phyloP scores from a whole-genome alignment of 257 asterid genomes.

The Forsythia suspensa region DNA sequence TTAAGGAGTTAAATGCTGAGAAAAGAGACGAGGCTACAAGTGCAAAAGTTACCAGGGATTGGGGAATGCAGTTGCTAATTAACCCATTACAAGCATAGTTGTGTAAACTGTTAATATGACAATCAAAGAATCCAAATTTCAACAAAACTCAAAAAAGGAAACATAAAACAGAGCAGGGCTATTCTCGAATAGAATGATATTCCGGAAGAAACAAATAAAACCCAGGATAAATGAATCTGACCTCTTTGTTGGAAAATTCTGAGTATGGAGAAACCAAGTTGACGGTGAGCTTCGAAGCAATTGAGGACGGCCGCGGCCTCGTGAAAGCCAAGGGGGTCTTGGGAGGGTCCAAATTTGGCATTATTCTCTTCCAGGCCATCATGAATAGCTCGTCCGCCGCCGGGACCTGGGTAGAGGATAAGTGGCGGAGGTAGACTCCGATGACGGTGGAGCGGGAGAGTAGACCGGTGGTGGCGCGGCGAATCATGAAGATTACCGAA shows the following conservation, averaged over 20 bases:
- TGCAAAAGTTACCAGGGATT: background rate
- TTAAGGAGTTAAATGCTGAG: background rate
- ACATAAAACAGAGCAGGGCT: background rate
- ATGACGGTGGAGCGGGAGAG: constrained; percentile 26
- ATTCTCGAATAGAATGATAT: no score
- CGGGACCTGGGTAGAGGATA: constrained; percentile 34
- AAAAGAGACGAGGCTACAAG: background rate
- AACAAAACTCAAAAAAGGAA: no score
- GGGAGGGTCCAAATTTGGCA: constrained; percentile 55
- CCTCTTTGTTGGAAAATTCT: constrained; percentile 48
- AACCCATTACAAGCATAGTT: background rate
- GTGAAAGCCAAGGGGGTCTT: constrained; percentile 52
- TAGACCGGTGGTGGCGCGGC: constrained; percentile 29
- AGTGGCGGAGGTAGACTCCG: constrained; percentile 24
- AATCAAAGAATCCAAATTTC: no score
- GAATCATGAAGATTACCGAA: constrained; percentile 33
- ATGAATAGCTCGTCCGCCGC: constrained; percentile 43
- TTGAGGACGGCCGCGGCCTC: constrained; percentile 45
- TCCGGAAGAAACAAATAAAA: background rate
- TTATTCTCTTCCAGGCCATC: constrained; percentile 49
- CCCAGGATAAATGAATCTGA: background rate
- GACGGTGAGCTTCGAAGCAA: constrained; percentile 47
- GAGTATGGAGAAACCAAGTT: constrained; percentile 45
- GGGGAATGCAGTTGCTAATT: background rate
- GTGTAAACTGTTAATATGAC: no score